Evolutionary conservation across 1,284 basidiomycete species (phyloP), one percentile per base, ranked within the genome.

Genomic region (Volvariella surrecta): DNA sequence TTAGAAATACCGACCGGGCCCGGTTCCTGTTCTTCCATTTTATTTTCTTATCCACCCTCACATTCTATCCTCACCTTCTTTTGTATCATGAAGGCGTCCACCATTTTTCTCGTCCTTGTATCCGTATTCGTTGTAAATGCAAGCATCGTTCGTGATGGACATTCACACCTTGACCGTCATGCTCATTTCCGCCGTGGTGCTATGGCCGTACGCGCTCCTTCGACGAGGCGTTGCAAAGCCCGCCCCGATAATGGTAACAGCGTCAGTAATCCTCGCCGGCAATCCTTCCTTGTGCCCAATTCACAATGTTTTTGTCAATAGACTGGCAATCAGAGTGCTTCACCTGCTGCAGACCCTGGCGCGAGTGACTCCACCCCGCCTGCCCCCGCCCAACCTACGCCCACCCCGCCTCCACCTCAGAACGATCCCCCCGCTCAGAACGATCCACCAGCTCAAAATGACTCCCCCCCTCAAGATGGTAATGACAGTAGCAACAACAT

Each of bases 91-190:
- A 70, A 61, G 60, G 37, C 60, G 42, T 48, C 57, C 32, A 52
- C 62, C 43, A 50, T 64, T 45, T 38, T 64, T 31, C 45, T 78
- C 45, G 53, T 64, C 45, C 46, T 68, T 47, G 56, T 76, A 48
- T 55, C 63, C 44, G 59, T 64, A 35, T 50, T 63, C 48, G 55
- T 67, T 30, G 67, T 61, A 38, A 56, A 63, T 28, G 73, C 71
- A 16, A 57, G 62, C 47, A 52, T 18, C 43, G 47, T 55, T 43
- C 63, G 67, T 49, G 56, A 57, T 34, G 53, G 45, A 43, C 48
- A 52, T 37, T 56, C 47, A 35, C 39, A 55, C 4, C 46, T 55
- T 22, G 52, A 58, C 42, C 65, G 63, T 42, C 65, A 69, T 44
- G 53, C 56, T 32, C 61, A 58, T 38, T 44, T 67, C 31, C 54